Conservation (phyloP, 2,329 filamentous ascomycete species). For the Phialophora chinensis region DNA sequence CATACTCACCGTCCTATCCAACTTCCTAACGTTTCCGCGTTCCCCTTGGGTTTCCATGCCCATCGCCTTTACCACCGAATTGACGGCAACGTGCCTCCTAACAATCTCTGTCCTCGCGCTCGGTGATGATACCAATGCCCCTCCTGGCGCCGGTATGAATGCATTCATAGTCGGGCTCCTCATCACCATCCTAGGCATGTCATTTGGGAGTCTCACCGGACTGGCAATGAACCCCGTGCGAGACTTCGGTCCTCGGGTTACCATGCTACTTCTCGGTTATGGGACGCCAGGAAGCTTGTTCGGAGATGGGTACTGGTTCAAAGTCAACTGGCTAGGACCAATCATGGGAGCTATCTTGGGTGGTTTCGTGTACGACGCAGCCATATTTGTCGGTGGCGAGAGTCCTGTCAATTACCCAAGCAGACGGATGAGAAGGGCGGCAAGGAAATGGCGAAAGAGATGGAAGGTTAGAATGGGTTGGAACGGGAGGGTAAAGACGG, state of each 20-base stretch:
- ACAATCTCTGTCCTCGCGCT: slow-evolving; percentile 52
- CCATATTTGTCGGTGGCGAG: slow-evolving; percentile 59
- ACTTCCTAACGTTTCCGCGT: slow-evolving; percentile 55
- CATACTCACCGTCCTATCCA: slow-evolving; percentile 35
- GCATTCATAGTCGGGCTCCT: slow-evolving; percentile 57
- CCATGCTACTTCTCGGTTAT: slow-evolving; percentile 54
- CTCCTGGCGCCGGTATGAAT: slow-evolving; percentile 59
- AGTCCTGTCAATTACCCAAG: slow-evolving; percentile 59
- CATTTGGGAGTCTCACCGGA: slow-evolving; percentile 56
- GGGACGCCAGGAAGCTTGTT: slow-evolving; percentile 48
- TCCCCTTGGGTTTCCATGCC: slow-evolving; percentile 46
- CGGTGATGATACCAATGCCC: slow-evolving; percentile 55
- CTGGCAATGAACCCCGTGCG: slow-evolving; percentile 57
- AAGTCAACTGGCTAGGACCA: slow-evolving; percentile 50
- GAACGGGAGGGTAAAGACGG: neutral
- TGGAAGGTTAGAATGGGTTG: slow-evolving; percentile 16
- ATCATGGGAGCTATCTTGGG: slow-evolving; percentile 51
- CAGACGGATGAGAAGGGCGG: slow-evolving; percentile 48
- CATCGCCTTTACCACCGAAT: slow-evolving; percentile 57
- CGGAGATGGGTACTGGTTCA: slow-evolving; percentile 55
- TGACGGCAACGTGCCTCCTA: slow-evolving; percentile 52
- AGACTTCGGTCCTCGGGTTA: slow-evolving; percentile 58
- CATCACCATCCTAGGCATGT: slow-evolving; percentile 44
- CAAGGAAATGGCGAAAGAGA: slow-evolving; percentile 48
- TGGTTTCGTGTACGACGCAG: slow-evolving; percentile 58